Percentiles rank a stretch among this genome's conserved stretches.
Evolutionary conservation across 2,329 filamentous ascomycete species (phyloP).

Genomic region (Chrysoporthe puriensis): DNA sequence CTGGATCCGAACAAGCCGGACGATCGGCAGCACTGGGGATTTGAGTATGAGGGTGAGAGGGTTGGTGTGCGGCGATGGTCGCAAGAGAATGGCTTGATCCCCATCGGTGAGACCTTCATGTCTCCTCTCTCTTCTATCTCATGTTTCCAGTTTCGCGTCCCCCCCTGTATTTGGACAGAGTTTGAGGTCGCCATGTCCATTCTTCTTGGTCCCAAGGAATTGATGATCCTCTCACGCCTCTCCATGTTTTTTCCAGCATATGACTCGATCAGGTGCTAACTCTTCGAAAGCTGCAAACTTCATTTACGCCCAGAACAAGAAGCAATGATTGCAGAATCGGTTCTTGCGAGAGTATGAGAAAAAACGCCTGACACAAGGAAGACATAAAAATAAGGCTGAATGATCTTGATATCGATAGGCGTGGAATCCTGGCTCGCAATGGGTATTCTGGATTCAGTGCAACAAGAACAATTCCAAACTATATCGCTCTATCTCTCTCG

Average conservation of each 20-base stretch:
- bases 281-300: constrained; percentile 44
- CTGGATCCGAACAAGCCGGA: constrained; percentile 41
- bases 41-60: constrained; percentile 39
- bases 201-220: too few relatives aligned
- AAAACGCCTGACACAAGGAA: too few relatives aligned
- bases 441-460: too few relatives aligned
- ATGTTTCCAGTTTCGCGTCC: not conserved
- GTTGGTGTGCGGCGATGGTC: constrained; percentile 47
- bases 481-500: too few relatives aligned
- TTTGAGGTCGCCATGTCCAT: too few relatives aligned
- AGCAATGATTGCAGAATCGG: constrained; percentile 36
- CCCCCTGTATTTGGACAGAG: too few relatives aligned
- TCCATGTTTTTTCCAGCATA: not conserved
- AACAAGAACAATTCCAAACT: too few relatives aligned
- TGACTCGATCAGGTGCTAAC: constrained; percentile 11
- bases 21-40: constrained; percentile 46
- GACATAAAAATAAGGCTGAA: too few relatives aligned
- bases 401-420: too few relatives aligned
- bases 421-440: too few relatives aligned
- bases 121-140: not conserved
- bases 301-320: constrained; percentile 44
- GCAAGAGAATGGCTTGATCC: constrained; percentile 43
- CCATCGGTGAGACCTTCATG: constrained; percentile 40
- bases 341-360: not conserved
- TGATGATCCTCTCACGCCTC: not conserved